Evolutionary conservation across 2,329 filamentous ascomycete genomes (phyloP), one percentile per base, ranked within the genome.

Genomic region (Nectriaceae sp.): DNA sequence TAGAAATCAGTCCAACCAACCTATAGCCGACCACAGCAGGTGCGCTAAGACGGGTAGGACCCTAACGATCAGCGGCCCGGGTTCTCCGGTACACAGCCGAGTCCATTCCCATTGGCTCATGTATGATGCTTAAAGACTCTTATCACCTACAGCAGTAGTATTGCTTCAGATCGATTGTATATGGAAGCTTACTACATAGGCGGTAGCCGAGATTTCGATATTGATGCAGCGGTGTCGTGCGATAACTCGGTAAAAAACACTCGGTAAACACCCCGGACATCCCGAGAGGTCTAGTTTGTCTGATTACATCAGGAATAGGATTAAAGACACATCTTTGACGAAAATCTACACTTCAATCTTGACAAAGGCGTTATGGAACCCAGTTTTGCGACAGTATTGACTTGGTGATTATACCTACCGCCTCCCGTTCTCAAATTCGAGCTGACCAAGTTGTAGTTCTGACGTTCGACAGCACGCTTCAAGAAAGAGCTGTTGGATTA

Each of bases 401-500:
- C 10, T 40, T 20, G 37, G 37, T 21, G 21, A 19, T 21, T 18
- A 40, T 21, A 20, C 37, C 21, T 21, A 21, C 15, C 37, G 16
- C 15, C 13, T 20, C 8, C 16, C 4, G 19, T 40, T 21, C 8
- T 40, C 20, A 21, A 40, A 21, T 19, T 42, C 10, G n/a, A 6
- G 10, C 2, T 38, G 20, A 38, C 21, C n/a, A 37, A 24, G 19
- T 44, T 15, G 20, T 15, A 37, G 33, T 6, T 37, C 33, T 37
- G 37, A 47, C 11, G 38, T 47, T 15, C 18, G 44, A 15, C 22
- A 19, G n/a, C 44, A 47, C 18, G 13, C n/a, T 8, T 16, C 44
- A 24, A 22, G 20, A 16, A 35, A 42, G 8, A 47, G 38, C n/a
- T 47, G 44, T 18, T 47, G 44, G 44, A 38, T 47, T 13, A 42